Conservation (phyloP, 495 filamentous ascomycete species). For the Podospora anserina region DNA sequence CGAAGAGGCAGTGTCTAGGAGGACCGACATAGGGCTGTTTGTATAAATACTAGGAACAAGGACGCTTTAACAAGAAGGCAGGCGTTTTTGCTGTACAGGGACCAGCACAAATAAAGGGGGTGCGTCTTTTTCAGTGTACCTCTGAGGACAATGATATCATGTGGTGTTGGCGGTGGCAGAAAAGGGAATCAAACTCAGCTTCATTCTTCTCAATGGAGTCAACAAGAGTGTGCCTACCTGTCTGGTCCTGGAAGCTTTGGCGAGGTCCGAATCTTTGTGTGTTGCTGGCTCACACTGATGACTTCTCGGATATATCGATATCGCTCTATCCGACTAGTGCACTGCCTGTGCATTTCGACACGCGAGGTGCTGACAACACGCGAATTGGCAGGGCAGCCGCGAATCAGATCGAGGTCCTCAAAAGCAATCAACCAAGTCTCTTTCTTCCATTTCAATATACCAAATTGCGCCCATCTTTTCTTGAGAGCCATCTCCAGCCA, state of each 20-base stretch:
- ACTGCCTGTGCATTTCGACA: background rate
- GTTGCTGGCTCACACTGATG: background rate
- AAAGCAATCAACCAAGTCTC: background rate
- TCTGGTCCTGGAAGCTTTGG: no score
- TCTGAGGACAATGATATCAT: background rate
- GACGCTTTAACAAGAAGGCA: background rate
- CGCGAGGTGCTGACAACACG: slow-evolving; percentile 7
- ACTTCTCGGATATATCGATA: background rate
- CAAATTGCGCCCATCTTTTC: background rate
- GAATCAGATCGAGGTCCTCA: background rate
- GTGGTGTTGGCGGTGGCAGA: background rate
- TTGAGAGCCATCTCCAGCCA: background rate
- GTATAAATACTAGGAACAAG: background rate
- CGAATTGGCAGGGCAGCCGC: background rate
- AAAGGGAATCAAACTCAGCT: background rate
- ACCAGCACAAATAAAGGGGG: background rate
- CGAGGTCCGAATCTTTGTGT: background rate
- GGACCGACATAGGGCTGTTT: background rate
- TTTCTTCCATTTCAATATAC: background rate
- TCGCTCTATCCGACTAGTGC: background rate
- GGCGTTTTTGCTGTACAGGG: background rate
- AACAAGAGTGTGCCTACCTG: background rate
- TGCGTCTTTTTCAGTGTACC: background rate
- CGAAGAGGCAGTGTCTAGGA: background rate
- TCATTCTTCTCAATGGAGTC: background rate